Conservation (phyloP, 1,284 basidiomycete genomes). For the Hypsizygus ulmarius region DNA sequence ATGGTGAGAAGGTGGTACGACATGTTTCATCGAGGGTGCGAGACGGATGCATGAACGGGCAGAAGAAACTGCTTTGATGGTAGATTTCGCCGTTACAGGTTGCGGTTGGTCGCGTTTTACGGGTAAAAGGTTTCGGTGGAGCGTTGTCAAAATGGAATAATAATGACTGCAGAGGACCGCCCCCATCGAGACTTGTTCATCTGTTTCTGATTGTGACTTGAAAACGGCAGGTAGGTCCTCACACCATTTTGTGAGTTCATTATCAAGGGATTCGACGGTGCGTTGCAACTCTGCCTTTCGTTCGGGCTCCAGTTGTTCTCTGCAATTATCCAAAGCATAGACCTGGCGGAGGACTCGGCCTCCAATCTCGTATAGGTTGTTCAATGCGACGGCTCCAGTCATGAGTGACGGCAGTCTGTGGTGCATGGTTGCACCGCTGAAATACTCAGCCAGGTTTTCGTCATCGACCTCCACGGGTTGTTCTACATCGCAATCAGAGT, state of each 20-base stretch:
- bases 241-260: slow-evolving; percentile 77
- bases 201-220: slow-evolving; percentile 69
- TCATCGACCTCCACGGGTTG: slow-evolving; percentile 81
- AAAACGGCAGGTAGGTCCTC: slow-evolving; percentile 71
- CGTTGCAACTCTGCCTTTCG: slow-evolving; percentile 70
- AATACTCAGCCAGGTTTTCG: slow-evolving; percentile 69
- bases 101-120: slow-evolving; percentile 69
- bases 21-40: slow-evolving; percentile 80
- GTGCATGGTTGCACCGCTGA: slow-evolving; percentile 55
- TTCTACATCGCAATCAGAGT: slow-evolving; percentile 80
- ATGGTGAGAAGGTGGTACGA: slow-evolving; percentile 85
- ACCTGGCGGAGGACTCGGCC: slow-evolving; percentile 81
- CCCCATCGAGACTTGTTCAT: slow-evolving; percentile 79
- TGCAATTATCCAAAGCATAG: slow-evolving; percentile 73
- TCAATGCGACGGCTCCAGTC: slow-evolving; percentile 76
- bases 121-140: slow-evolving; percentile 85
- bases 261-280: slow-evolving; percentile 75
- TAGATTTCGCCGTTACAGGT: slow-evolving; percentile 61
- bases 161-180: slow-evolving; percentile 89
- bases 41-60: slow-evolving; percentile 81
- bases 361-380: slow-evolving; percentile 77
- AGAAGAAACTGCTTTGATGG: slow-evolving; percentile 74
- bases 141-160: slow-evolving; percentile 83
- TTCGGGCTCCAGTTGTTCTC: slow-evolving; percentile 70
- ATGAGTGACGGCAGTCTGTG: slow-evolving; percentile 66